phyloP scores from a whole-genome alignment of 2,329 filamentous ascomycete genomes.

The Diplodia sapinea region DNA sequence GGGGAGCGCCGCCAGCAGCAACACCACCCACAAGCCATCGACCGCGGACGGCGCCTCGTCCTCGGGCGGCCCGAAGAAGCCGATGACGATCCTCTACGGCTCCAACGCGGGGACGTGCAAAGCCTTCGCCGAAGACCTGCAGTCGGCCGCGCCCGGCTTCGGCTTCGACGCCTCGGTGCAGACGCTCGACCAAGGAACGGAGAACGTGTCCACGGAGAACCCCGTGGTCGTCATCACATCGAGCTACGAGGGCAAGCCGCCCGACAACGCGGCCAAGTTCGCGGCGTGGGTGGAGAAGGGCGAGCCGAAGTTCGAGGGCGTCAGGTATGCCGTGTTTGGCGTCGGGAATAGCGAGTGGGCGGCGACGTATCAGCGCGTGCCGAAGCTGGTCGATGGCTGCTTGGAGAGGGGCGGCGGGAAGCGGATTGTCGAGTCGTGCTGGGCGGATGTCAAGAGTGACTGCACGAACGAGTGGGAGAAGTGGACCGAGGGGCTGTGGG shows the following conservation, averaged over 20 bases:
- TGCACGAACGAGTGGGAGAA: conserved; percentile 35
- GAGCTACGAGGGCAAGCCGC: conserved; percentile 75
- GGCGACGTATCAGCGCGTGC: conserved; percentile 49
- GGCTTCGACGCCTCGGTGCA: conserved; percentile 64
- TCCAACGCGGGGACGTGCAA: conserved; percentile 79
- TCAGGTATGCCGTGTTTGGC: conserved; percentile 53
- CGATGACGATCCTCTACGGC: conserved; percentile 72
- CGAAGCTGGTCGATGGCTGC: conserved; percentile 54
- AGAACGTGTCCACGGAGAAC: conserved; percentile 63
- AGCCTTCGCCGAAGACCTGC: conserved; percentile 68
- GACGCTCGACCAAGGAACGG: conserved; percentile 66
- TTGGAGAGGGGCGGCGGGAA: conserved; percentile 59
- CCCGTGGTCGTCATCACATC: conserved; percentile 72
- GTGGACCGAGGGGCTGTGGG: conserved; percentile 34
- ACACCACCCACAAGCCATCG: not conserved
- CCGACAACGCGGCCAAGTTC: conserved; percentile 74
- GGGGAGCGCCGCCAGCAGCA: not conserved
- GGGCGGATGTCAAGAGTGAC: conserved; percentile 57
- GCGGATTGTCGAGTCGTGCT: conserved; percentile 58
- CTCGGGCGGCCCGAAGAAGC: conserved; percentile 36
- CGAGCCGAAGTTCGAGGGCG: conserved; percentile 53
- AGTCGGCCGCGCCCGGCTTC: conserved; percentile 62
- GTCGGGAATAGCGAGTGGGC: conserved; percentile 52
- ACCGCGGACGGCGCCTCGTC: not conserved
- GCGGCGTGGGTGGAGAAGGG: conserved; percentile 68